Evolutionary conservation across 306 rosid species (phyloP), one percentile per base, ranked within the genome.

Genomic region (Prunus mongolica): DNA sequence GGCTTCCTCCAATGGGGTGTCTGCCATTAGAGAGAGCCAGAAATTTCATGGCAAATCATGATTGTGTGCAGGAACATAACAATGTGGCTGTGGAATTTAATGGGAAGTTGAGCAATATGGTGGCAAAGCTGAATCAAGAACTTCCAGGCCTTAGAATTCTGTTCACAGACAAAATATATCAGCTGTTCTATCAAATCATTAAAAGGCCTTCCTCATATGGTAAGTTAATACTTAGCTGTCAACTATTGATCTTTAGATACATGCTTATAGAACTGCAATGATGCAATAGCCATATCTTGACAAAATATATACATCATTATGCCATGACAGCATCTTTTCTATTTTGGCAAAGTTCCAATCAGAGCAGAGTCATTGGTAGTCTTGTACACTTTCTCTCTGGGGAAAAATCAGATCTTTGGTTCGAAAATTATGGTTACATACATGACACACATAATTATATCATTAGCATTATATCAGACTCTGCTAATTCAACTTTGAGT

Each of bases 1-100:
- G 97, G 52, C 70, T 89, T 1, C 93, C 93, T 76, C 97, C 97
- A 2, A 91, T 91, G 92, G 97, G 97, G 49, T 91, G 97, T 81
- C 78, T 91, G 88, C 97, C 97, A 12, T 70, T 91, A 52, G 97
- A 91, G 82, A 89, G 97, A 72, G 76, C 92, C 47, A 76, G 82
- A 25, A 89, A 91, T 65, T 49, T 82, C 20, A 34, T 79, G 34
- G 69, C 25, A 0, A n/a, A 56, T 4, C 61, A 82, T 58, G 83
- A 66, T 1, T 87, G 90, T 19, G 72, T 58, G 3, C 75, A 87
- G 60, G 73, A 84, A 10, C 78, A 65, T 54, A 87, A 87, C 79
- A 71, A 27, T 1, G 85, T 87, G 60, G 88, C 88, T 24, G 5
- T 74, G 77, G 79, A 84, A 27, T 87, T 87, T 50, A 87, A 87